A percentile compares a stretch with the other conserved stretches of the same genome.
Conservation (phyloP, 2,329 filamentous ascomycete genomes). For the Tolypocladium tropicale region DNA sequence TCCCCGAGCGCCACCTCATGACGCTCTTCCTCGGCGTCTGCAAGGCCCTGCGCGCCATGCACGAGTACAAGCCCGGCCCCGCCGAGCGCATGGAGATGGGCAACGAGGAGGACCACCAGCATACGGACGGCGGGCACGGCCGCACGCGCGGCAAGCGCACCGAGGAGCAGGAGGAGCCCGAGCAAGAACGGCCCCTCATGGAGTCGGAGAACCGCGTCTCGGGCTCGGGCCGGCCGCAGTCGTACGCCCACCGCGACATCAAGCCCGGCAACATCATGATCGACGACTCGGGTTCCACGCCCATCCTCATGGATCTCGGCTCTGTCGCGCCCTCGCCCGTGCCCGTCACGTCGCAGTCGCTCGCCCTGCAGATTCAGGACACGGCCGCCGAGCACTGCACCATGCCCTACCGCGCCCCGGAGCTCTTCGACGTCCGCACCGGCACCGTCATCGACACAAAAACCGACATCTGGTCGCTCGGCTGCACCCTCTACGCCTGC, state of each 20-base stretch:
- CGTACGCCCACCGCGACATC: slow-evolving; percentile 92
- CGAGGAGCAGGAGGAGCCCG: slow-evolving; percentile 59
- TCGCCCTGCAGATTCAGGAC: slow-evolving; percentile 88
- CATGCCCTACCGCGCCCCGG: slow-evolving; percentile 96
- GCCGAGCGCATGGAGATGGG: slow-evolving; percentile 45
- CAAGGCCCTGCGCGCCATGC: slow-evolving; percentile 79
- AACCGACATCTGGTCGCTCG: slow-evolving; percentile 94
- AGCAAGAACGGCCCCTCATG: slow-evolving; percentile 77
- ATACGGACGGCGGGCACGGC: slow-evolving; percentile 4
- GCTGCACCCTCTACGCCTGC: slow-evolving; percentile 95
- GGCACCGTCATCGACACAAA: slow-evolving; percentile 88
- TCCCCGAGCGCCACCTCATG: slow-evolving; percentile 84
- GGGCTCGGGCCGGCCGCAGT: slow-evolving; percentile 49
- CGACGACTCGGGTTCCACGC: slow-evolving; percentile 74
- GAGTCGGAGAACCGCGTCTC: slow-evolving; percentile 56
- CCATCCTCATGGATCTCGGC: slow-evolving; percentile 95
- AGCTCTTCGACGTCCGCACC: slow-evolving; percentile 96
- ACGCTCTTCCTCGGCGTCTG: slow-evolving; percentile 86
- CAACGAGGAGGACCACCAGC: slow-evolving; percentile 24
- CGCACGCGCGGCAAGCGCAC: slow-evolving; percentile 30
- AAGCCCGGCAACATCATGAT: slow-evolving; percentile 99
- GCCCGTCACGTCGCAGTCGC: slow-evolving; percentile 78
- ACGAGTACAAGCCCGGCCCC: slow-evolving; percentile 56
- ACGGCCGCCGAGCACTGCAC: slow-evolving; percentile 92
- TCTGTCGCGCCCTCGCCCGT: slow-evolving; percentile 82